Conservation (phyloP, 768 basidiomycete species). For the Hypsizygus marmoreus region DNA sequence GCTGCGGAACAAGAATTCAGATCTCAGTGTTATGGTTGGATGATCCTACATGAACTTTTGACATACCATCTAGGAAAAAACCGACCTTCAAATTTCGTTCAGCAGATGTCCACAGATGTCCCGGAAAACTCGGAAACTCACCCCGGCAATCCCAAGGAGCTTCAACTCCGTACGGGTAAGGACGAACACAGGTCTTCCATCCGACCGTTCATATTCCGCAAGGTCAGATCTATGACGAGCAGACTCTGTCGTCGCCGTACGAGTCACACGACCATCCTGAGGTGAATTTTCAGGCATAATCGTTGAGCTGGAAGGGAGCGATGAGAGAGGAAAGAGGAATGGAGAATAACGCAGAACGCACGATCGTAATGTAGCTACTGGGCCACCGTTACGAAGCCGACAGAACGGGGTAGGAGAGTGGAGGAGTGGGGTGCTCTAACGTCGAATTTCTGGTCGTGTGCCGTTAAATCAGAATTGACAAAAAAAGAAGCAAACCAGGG, state of each 20-base stretch:
- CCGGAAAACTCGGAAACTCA: constrained; percentile 27
- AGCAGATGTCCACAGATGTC: neutral
- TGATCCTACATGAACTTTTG: neutral
- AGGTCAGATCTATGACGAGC: constrained; percentile 16
- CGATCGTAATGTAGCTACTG: neutral
- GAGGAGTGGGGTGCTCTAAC: constrained; percentile 7
- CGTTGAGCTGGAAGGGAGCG: too few species aligned
- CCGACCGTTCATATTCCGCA: constrained; percentile 29
- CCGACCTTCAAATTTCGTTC: constrained; percentile 46
- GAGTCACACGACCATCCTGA: constrained; percentile 2
- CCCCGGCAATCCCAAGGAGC: constrained; percentile 61
- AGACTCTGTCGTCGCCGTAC: neutral
- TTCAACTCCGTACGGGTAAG: constrained; percentile 52
- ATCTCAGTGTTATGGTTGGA: neutral
- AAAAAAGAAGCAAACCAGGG: neutral
- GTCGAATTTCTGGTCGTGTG: constrained; percentile 18
- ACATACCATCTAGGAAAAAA: constrained; percentile 70
- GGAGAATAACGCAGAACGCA: neutral
- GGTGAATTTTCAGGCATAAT: constrained; percentile 9
- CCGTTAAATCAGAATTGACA: constrained; percentile 5
- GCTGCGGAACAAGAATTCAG: constrained; percentile 35
- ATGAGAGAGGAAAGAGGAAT: neutral
- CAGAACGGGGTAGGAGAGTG: neutral
- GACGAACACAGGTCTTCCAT: constrained; percentile 27
- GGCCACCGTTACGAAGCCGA: neutral